A percentile compares a stretch with the other conserved stretches of the same genome.
These are phyloP conservation scores for Cutaneotrichosporon dermatis DNA, from an alignment of 1,284 basidiomycete genomes.

Conservation along the genomic window DNA sequence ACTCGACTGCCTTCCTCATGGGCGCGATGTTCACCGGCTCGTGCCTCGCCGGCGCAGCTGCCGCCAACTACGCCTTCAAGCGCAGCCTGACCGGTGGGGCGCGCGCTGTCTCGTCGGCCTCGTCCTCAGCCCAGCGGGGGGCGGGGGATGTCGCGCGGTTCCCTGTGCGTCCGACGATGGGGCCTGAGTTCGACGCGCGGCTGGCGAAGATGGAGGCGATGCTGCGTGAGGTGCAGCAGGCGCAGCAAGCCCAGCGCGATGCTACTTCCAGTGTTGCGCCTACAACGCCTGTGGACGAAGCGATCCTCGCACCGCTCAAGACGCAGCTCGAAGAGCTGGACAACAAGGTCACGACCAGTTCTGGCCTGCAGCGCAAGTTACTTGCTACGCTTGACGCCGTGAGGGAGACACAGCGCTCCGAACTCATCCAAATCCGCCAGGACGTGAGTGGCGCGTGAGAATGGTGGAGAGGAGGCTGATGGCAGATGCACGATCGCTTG, in stretches of 20 bases:
- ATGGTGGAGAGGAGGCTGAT: background rate
- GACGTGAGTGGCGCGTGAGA: background rate
- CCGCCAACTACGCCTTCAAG: constrained; percentile 1
- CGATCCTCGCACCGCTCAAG: background rate
- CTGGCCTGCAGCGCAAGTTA: background rate
- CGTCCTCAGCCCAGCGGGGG: background rate
- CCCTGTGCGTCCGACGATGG: too few relatives aligned
- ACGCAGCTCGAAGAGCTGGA: background rate
- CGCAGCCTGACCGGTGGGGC: background rate
- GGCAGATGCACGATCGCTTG: background rate
- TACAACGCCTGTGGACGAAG: background rate
- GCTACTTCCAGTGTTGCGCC: background rate
- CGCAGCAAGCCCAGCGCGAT: too few relatives aligned
- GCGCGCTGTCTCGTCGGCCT: background rate
- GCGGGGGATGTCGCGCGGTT: too few relatives aligned
- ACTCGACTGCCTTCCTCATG: constrained; percentile 18
- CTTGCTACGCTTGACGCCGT: background rate
- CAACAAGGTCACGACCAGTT: background rate
- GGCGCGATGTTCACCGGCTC: constrained; percentile 12
- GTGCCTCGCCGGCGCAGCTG: constrained; percentile 2
- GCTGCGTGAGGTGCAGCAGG: background rate
- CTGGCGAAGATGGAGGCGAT: constrained; percentile 1
- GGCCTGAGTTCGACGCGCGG: constrained; percentile 2
- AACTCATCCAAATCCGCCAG: background rate
- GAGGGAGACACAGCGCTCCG: background rate